phyloP scores from a whole-genome alignment of 306 rosid species.

The Medicago arabica region DNA sequence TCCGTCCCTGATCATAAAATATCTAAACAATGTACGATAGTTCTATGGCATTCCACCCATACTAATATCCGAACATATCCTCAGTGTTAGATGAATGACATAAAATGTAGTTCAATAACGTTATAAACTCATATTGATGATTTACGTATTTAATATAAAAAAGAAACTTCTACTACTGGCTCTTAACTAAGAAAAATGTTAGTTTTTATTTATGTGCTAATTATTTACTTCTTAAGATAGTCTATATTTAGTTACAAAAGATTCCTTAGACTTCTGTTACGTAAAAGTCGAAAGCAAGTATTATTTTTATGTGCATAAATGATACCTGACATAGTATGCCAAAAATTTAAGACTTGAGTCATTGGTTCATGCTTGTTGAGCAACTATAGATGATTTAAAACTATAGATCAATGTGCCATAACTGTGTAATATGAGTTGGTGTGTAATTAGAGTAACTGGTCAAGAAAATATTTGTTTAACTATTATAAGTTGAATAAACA shows the following conservation, averaged over 20 bases:
- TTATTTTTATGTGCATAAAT: background rate
- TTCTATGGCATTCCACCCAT: background rate
- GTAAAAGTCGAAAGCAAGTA: background rate
- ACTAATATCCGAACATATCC: background rate
- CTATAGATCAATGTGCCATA: background rate
- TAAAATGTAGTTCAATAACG: background rate
- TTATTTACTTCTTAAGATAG: background rate
- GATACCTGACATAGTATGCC: background rate
- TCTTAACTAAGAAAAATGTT: background rate
- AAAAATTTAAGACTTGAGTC: background rate
- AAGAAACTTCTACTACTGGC: background rate
- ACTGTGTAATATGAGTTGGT: background rate
- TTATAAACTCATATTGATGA: background rate
- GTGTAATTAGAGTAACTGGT: background rate
- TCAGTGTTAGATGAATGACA: background rate
- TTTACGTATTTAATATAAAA: background rate
- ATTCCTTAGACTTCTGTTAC: conserved; percentile 1
- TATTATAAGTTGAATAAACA: conserved; percentile 1
- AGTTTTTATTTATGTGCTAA: conserved; percentile 1
- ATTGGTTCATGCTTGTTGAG: conserved; percentile 4
- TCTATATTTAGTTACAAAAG: background rate
- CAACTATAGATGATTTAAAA: background rate
- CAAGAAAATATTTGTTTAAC: background rate
- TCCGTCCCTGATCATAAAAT: too few species aligned
- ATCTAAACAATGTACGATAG: too few species aligned